phyloP scores from a whole-genome alignment of 1,139 yeast genomes.

The Pichia sp. region DNA sequence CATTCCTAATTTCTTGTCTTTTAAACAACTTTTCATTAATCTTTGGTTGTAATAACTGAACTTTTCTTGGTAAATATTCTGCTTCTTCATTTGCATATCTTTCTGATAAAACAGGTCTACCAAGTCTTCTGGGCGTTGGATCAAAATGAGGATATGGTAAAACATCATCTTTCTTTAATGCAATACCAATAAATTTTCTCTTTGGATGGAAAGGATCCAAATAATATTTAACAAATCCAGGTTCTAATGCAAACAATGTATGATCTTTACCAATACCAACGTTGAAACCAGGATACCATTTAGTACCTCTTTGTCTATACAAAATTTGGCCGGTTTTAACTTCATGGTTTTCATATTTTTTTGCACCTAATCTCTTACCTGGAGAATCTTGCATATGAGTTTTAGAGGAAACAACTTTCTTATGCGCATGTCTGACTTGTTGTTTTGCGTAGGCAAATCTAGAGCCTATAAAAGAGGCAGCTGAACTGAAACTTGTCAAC shows the following conservation, averaged over 20 bases:
- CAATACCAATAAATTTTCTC: conserved; percentile 85
- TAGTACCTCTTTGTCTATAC: conserved; percentile 96
- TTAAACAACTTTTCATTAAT: conserved; percentile 35
- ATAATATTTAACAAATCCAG: conserved; percentile 88
- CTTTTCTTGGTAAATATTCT: conserved; percentile 54
- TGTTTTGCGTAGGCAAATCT: not conserved
- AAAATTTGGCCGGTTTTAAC: conserved; percentile 83
- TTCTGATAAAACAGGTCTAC: conserved; percentile 48
- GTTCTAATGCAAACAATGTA: conserved; percentile 84
- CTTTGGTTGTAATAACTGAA: conserved; percentile 48
- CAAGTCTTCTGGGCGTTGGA: conserved; percentile 82
- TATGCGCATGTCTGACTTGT: conserved; percentile 81
- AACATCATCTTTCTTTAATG: conserved; percentile 53
- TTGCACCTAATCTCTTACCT: conserved; percentile 91
- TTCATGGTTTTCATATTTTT: conserved; percentile 66
- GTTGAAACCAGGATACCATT: conserved; percentile 91
- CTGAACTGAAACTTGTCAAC: conserved; percentile 1
- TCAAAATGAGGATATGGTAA: conserved; percentile 87
- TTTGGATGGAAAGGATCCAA: conserved; percentile 96
- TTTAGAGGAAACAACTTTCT: conserved; percentile 88
- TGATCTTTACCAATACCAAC: conserved; percentile 90
- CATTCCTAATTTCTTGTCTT: conserved; percentile 37
- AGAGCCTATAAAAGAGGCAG: not conserved
- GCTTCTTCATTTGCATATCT: conserved; percentile 52
- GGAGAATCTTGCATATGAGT: conserved; percentile 92